These are phyloP conservation scores for Gyrodon lividus DNA, from an alignment of 768 basidiomycete species.

Conservation along the genomic window DNA sequence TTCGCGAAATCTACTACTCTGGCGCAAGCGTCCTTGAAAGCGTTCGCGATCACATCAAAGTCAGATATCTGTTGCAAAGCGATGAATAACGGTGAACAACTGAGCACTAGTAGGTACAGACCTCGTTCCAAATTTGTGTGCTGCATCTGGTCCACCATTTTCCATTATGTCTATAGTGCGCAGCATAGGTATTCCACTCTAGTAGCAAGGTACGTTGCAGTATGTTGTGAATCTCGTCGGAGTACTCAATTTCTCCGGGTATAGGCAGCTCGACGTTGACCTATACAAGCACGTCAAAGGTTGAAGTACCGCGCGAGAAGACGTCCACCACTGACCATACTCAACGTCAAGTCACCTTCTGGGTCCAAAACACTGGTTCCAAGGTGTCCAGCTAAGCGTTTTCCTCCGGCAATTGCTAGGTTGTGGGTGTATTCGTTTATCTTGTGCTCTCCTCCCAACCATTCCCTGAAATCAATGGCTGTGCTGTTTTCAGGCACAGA, in stretches of 20 bases:
- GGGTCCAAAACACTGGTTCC: conserved; percentile 65
- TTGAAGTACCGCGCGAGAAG: neutral
- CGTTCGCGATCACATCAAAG: conserved; percentile 28
- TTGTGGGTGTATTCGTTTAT: conserved; percentile 71
- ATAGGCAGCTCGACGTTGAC: conserved; percentile 43
- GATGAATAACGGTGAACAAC: neutral
- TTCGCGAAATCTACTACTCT: conserved; percentile 12
- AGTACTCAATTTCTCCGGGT: conserved; percentile 22
- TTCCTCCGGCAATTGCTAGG: conserved; percentile 68
- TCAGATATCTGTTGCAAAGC: conserved; percentile 27
- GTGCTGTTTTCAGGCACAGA: conserved; percentile 6
- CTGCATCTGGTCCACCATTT: conserved; percentile 35
- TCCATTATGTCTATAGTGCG: conserved; percentile 23
- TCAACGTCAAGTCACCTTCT: conserved; percentile 56
- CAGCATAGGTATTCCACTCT: conserved; percentile 18
- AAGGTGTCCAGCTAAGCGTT: conserved; percentile 53
- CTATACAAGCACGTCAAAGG: conserved; percentile 17
- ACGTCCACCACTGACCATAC: conserved; percentile 52
- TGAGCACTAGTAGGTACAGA: conserved; percentile 5
- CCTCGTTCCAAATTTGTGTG: conserved; percentile 34
- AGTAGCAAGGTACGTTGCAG: conserved; percentile 18
- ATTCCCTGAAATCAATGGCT: conserved; percentile 73
- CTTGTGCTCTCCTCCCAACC: conserved; percentile 71
- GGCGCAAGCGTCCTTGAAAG: conserved; percentile 23
- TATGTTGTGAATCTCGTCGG: conserved; percentile 13